Evolutionary conservation across 805 yeast species (phyloP), one percentile per base, ranked within the genome.

Genomic region (Saccharomyces jurei): DNA sequence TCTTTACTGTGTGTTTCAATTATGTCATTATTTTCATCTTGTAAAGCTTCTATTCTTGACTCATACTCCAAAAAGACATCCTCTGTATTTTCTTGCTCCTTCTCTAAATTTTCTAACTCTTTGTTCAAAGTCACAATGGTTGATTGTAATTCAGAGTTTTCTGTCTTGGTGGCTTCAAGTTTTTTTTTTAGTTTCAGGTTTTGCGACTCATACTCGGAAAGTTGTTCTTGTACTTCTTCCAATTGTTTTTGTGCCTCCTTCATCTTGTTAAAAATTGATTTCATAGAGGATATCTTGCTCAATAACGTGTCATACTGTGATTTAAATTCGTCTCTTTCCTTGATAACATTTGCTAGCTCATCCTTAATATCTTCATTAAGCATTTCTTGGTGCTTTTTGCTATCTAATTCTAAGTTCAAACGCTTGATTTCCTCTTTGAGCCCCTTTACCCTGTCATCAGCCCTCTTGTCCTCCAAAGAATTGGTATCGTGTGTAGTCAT

Each of bases 231-330:
- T 1, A 80, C 75, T 4, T 71, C 73, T 46, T 80, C 88, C 21
- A 87, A 71, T 60, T 86, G 87, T 2, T 68, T 71, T 63, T 86
- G 85, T 0, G 89, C 74, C 54, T 81, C 85, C 63, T 86, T 84
- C 88, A 86, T 85, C 59, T 87, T 86, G 44, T 72, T 76, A 67
- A 87, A 87, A 1, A 87, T 78, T 0, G 84, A 73, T 60, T 86
- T 87, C 92, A 87, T 86, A 2, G 87, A 80, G 1, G 89, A 80
- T 17, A 87, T 67, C 65, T 85, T 77, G 58, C 80, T 81, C 56
- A 87, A 68, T 31, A 87, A 69, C 4, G 79, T 74, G 56, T 85
- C 84, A 63, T 86, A 85, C 58, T 82, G 82, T 1, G 76, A 73
- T 60, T 84, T 81, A 29, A 79, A 75, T 30, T 78, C 77, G 50